Evolutionary conservation across 805 yeast genomes (phyloP), one percentile per base, ranked within the genome.

Genomic region (Kuraishia floccosa): DNA sequence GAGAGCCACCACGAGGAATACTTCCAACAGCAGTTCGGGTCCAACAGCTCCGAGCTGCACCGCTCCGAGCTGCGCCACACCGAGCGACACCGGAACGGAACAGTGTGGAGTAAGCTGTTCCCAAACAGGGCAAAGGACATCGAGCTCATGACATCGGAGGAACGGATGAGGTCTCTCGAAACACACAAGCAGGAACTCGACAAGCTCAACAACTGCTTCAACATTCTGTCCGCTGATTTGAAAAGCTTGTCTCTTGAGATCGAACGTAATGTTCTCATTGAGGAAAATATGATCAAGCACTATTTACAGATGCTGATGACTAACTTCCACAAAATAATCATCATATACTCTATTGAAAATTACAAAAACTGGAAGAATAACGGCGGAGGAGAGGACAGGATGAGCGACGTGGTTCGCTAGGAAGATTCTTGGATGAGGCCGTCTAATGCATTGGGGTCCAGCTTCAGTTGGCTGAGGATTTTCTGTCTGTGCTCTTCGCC

Each of bases 191-290:
- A 29, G 43, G 72, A 64, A 34, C 42, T 64, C 18, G 40, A 40
- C 25, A 68, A 68, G 39, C 52, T 69, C 25, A 60, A 64, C 27
- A 74, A 70, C 31, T 58, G 72, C 31, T 64, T 66, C 17, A 56
- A 54, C 11, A 48, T 63, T 12, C 47, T 65, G 23, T 50, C 58
- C 34, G 45, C 43, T 9, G 77, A 71, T 44, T 59, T 68, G 45
- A 43, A 47, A 17, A 55, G 47, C 33, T 52, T 71, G 18, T 65
- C 72, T 14, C 39, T 56, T 8, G 60, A 61, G 30, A 55, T 70
- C n/a, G 59, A 55, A 31, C 39, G 37, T 14, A 71, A 60, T 30
- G 57, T 64, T 28, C 39, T 42, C 17, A 54, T 49, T 24, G 62
- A 58, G 35, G 35, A 49, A 25, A 34, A 31, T 21, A 46, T 47